These are phyloP conservation scores for Tolypocladium sp. DNA, from an alignment of 2,329 filamentous ascomycete genomes.

Conservation along the genomic window DNA sequence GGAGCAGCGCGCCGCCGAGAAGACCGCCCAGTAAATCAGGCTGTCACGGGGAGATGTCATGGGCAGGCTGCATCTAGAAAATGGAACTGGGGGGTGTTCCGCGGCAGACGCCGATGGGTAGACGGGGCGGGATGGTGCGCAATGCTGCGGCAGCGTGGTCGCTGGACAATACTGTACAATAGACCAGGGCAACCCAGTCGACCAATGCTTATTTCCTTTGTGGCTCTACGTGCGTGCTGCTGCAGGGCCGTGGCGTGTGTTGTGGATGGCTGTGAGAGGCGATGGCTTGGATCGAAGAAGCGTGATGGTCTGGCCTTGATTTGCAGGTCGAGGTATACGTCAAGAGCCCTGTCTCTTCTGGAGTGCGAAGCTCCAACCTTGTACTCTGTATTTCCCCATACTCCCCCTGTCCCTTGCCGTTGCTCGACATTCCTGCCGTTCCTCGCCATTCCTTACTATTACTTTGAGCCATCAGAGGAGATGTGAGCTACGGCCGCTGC, in stretches of 20 bases:
- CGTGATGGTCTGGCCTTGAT: not conserved
- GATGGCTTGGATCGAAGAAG: not conserved
- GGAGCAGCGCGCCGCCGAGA: slow-evolving; percentile 39
- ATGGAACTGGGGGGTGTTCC: slow-evolving; percentile 2
- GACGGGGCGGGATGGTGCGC: slow-evolving; percentile 4
- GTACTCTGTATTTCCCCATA: not conserved
- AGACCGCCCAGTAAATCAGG: slow-evolving; percentile 13
- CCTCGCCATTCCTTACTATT: not conserved
- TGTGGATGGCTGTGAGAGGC: not conserved
- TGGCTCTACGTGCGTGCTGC: not conserved
- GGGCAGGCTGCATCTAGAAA: not conserved
- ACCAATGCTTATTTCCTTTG: slow-evolving; percentile 8
- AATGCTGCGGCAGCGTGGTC: slow-evolving; percentile 13
- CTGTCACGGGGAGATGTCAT: not conserved
- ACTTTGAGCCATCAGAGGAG: not conserved
- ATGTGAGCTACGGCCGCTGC: not conserved
- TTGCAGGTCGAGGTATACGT: not conserved
- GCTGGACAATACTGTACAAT: slow-evolving; percentile 16
- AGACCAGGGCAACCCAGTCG: slow-evolving; percentile 16
- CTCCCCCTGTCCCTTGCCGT: not conserved
- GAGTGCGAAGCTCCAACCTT: too few species aligned
- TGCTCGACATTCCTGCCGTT: not conserved
- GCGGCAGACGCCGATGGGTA: not conserved
- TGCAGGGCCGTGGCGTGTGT: not conserved
- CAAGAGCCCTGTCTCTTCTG: not conserved